A percentile compares a stretch with the other conserved stretches of the same genome.
These are phyloP conservation scores for Euphorbia lathyris DNA, from an alignment of 345 rosid species.

Conservation along the genomic window DNA sequence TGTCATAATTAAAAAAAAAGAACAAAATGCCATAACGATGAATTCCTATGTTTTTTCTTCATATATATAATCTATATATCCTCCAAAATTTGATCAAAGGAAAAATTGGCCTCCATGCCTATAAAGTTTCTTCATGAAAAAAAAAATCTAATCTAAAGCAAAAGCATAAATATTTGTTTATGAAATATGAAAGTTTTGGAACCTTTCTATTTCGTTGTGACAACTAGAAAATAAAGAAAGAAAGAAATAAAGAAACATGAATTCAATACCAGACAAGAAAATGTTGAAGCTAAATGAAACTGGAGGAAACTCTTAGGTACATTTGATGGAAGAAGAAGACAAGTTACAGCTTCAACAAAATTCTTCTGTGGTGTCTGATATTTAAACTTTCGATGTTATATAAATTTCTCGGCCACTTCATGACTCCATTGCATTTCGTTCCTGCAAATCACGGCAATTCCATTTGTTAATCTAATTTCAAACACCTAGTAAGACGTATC, in stretches of 20 bases:
- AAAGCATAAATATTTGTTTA: conserved; percentile 2
- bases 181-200: conserved; percentile 7
- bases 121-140: not conserved
- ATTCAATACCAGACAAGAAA: conserved; percentile 15
- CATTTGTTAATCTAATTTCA: too few species aligned
- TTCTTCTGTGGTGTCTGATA: conserved; percentile 8
- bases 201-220: conserved; percentile 4
- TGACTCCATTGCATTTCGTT: not conserved
- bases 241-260: not conserved
- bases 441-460: too few species aligned
- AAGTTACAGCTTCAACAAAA: conserved; percentile 9
- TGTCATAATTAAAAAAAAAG: too few species aligned
- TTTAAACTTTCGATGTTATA: too few species aligned
- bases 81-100: too few species aligned
- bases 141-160: not conserved
- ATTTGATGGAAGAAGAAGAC: conserved; percentile 9
- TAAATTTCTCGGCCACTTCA: conserved; percentile 1
- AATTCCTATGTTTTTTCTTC: too few species aligned
- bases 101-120: not conserved
- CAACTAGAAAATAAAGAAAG: not conserved
- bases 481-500: too few species aligned
- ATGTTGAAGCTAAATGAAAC: conserved; percentile 8
- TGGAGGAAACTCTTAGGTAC: conserved; percentile 13
- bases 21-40: too few species aligned
- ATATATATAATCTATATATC: too few species aligned